Evolutionary conservation across 2,329 filamentous ascomycete species (phyloP), one percentile per base, ranked within the genome.

Genomic region (Cyclaneusma minus): DNA sequence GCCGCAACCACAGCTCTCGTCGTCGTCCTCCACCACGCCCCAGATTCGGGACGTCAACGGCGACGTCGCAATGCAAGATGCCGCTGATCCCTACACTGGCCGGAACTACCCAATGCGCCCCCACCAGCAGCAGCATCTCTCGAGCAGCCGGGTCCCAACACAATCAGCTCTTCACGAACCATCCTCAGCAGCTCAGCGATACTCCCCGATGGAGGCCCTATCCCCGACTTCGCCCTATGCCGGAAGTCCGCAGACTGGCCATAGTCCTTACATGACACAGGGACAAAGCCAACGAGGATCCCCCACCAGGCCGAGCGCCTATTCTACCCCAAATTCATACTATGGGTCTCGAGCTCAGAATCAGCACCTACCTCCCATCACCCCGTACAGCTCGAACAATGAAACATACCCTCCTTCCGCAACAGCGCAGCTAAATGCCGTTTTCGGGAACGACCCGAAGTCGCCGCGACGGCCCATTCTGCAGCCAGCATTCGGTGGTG

Each of bases 191-290:
- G 81, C 84, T 32, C 81, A 91, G 50, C 73, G 85, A 47, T 95
- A 95, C 55, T 95, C 87, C 24, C 89, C 87, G 36, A 94, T 94
- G 85, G 87, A 93, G 50, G 68, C 72, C 10, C 60, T 91, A 34
- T 83, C 84, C 33, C 81, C 84, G 21, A 71, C 76, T 17, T 77
- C 80, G 29, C 74, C 83, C 17, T 91, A 91, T 55, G 66, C 69
- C 47, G 64, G 56, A 55, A 79, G 60, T 49, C 68, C 60, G 35
- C 69, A 58, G 45, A 60, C 37, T 47, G 59, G 60, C 40, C 56
- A 58, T 32, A 53, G 51, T 42, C 44, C 55, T 16, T 64, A 64
- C 38, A 51, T 38, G 13, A 42, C 52, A 24, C 63, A 66, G 36
- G 44, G 43, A 12, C 52, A 47, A 56, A 47, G 57, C 40, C 60